A percentile compares a stretch with the other conserved stretches of the same genome.
Evolutionary conservation across 768 basidiomycete genomes (phyloP).

Genomic region (Naganishia randhawae): DNA sequence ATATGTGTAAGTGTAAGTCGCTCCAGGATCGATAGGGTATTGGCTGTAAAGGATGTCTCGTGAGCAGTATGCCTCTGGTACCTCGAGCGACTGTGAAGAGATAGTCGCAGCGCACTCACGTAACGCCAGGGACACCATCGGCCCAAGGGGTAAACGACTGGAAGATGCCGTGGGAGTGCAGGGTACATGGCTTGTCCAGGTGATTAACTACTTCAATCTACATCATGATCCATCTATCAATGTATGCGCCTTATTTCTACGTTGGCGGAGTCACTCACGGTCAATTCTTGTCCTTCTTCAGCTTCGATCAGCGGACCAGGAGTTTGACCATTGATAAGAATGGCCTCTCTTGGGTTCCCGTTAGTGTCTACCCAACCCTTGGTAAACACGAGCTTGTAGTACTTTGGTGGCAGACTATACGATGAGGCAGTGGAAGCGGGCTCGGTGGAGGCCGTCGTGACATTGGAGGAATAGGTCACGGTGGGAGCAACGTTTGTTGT

Average conservation of each 20-base stretch:
- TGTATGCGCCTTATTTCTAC: neutral
- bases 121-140: slow-evolving; percentile 26
- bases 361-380: slow-evolving; percentile 21
- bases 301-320: slow-evolving; percentile 27
- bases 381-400: slow-evolving; percentile 18
- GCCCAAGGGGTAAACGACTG: slow-evolving; percentile 20
- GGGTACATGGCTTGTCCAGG: slow-evolving; percentile 6
- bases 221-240: neutral
- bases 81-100: neutral
- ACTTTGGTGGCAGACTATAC: slow-evolving; percentile 6
- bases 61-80: neutral
- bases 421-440: neutral
- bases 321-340: slow-evolving; percentile 28
- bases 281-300: slow-evolving; percentile 23
- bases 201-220: slow-evolving; percentile 21
- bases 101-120: slow-evolving; percentile 2
- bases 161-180: slow-evolving; percentile 26
- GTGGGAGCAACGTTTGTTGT: neutral
- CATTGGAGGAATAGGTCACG: neutral
- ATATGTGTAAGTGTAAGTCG: slow-evolving; percentile 21
- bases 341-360: slow-evolving; percentile 23
- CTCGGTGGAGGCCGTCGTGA: neutral
- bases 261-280: neutral
- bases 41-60: neutral
- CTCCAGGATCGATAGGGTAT: slow-evolving; percentile 25